phyloP scores from a whole-genome alignment of 2,329 filamentous ascomycete genomes.

The Amesomyces nigricolor region DNA sequence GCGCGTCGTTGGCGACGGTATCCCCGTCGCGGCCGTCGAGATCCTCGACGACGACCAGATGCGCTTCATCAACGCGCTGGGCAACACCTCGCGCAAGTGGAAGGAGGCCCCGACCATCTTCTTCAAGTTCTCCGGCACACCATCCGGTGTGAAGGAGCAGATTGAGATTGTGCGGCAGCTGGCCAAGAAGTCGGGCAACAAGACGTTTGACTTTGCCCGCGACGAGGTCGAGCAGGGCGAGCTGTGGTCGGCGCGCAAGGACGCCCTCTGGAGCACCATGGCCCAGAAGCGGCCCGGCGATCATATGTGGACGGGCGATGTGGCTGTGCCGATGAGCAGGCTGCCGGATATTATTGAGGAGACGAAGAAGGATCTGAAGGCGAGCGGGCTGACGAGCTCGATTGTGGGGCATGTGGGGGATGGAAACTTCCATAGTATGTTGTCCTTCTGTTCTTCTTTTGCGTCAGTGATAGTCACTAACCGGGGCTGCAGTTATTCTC shows the following conservation, averaged over 20 bases:
- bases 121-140: conserved; percentile 76
- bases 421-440: conserved; percentile 56
- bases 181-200: conserved; percentile 55
- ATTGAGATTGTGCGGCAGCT: conserved; percentile 60
- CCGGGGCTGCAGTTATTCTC: conserved; percentile 41
- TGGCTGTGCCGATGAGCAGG: conserved; percentile 73
- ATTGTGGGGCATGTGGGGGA: conserved; percentile 70
- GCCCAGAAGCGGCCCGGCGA: conserved; percentile 60
- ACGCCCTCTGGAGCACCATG: conserved; percentile 76
- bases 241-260: conserved; percentile 78
- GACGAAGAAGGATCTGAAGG: conserved; percentile 66
- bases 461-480: not conserved
- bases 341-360: conserved; percentile 72
- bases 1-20: conserved; percentile 70
- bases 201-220: conserved; percentile 72
- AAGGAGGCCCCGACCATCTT: conserved; percentile 70
- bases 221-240: conserved; percentile 65
- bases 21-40: conserved; percentile 87
- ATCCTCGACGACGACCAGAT: conserved; percentile 92
- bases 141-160: conserved; percentile 70
- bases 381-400: conserved; percentile 65
- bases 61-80: conserved; percentile 59
- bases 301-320: conserved; percentile 79
- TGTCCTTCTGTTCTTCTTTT: not conserved
- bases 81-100: conserved; percentile 62